Conservation (phyloP, 768 basidiomycete genomes). For the Lactarius akahatsu region DNA sequence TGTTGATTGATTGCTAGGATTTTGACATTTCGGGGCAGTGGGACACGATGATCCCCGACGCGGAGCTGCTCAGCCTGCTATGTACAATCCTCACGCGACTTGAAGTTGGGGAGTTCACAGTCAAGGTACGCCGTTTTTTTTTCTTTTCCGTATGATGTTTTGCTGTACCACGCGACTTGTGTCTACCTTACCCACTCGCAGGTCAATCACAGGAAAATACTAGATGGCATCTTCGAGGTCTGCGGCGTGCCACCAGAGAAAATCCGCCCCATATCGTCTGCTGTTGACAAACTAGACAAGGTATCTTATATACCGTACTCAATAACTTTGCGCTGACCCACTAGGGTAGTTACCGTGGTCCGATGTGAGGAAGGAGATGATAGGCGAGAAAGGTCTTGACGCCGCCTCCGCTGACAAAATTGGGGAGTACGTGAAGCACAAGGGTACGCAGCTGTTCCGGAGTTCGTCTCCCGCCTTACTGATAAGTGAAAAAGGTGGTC, state of each 20-base stretch:
- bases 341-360: slow-evolving; percentile 65
- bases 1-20: slow-evolving; percentile 53
- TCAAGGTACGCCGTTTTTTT: slow-evolving; percentile 60
- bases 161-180: not conserved
- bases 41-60: slow-evolving; percentile 98
- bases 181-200: slow-evolving; percentile 33
- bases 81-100: slow-evolving; percentile 79
- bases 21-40: slow-evolving; percentile 91
- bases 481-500: slow-evolving; percentile 55
- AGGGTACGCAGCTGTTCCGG: slow-evolving; percentile 53
- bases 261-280: slow-evolving; percentile 89
- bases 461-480: not conserved
- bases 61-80: slow-evolving; percentile 79
- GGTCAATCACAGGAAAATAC: slow-evolving; percentile 95
- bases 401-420: slow-evolving; percentile 84
- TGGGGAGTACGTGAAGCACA: slow-evolving; percentile 94
- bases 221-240: slow-evolving; percentile 95
- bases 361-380: slow-evolving; percentile 96
- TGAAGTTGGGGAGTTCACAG: slow-evolving; percentile 90
- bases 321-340: not conserved
- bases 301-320: slow-evolving; percentile 36
- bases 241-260: slow-evolving; percentile 92
- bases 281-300: slow-evolving; percentile 99
- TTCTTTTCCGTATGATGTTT: not conserved
- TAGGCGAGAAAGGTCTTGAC: slow-evolving; percentile 88